These are phyloP conservation scores for Malassezia obtusa DNA, from an alignment of 1,284 basidiomycete genomes.

Conservation along the genomic window DNA sequence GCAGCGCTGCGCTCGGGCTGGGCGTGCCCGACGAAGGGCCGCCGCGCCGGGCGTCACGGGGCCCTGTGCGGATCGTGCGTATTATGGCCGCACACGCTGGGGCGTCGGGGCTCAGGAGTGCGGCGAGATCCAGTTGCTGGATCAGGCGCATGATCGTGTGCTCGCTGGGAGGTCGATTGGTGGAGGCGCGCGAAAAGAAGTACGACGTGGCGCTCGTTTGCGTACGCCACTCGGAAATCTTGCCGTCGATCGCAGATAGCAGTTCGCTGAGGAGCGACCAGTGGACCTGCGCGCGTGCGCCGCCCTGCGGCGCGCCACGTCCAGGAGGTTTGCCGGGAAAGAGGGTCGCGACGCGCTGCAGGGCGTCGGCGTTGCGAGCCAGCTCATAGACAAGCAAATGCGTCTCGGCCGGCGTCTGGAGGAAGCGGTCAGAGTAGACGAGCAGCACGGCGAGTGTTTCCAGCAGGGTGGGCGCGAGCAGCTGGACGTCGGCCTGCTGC, in stretches of 20 bases:
- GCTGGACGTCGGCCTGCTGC: constrained; percentile 10
- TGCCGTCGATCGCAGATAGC: constrained; percentile 24
- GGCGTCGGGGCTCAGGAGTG: constrained; percentile 18
- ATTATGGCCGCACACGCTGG: constrained; percentile 7
- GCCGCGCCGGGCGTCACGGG: not conserved
- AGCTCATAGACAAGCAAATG: constrained; percentile 35
- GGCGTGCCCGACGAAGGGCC: not conserved
- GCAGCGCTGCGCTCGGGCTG: constrained; percentile 2
- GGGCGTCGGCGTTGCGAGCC: constrained; percentile 19
- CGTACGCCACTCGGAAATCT: constrained; percentile 22
- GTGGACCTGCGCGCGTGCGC: constrained; percentile 9
- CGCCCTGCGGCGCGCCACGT: not conserved
- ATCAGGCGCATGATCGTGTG: constrained; percentile 23
- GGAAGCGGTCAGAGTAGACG: constrained; percentile 24
- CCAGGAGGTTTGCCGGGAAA: not conserved
- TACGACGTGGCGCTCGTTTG: not conserved
- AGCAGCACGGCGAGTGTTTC: constrained; percentile 25
- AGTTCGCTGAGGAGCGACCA: constrained; percentile 21
- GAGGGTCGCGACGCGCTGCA: constrained; percentile 17
- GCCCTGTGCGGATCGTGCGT: not conserved
- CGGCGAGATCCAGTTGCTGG: constrained; percentile 24
- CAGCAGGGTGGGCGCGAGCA: constrained; percentile 24
- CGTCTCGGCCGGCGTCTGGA: constrained; percentile 26
- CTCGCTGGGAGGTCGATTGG: constrained; percentile 21
- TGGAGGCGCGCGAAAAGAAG: constrained; percentile 10